A percentile compares a stretch with the other conserved stretches of the same genome.
Conservation (phyloP, 768 basidiomycete genomes). For the Fistulinella prunicolor region DNA sequence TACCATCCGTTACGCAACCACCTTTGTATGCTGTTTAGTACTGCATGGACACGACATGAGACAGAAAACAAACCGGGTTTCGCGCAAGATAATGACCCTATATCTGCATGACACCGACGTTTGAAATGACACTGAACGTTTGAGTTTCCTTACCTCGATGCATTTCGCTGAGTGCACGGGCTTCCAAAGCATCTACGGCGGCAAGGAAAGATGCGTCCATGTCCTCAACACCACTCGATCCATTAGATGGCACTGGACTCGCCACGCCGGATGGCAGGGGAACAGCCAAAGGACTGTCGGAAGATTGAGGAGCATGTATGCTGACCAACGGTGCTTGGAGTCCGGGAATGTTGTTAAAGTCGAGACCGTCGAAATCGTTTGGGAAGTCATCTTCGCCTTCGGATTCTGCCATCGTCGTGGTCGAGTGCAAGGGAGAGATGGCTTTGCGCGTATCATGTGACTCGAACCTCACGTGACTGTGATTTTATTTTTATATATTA, state of each 20-base stretch:
- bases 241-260: constrained; percentile 13
- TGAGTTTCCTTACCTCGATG: constrained; percentile 7
- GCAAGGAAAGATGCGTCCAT: constrained; percentile 29
- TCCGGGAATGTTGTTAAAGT: constrained; percentile 40
- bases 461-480: constrained; percentile 4
- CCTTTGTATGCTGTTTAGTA: constrained; percentile 9
- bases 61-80: constrained; percentile 7
- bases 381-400: constrained; percentile 50
- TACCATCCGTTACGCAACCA: not conserved
- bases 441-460: too few species aligned
- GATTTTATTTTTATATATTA: too few species aligned
- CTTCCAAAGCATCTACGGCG: constrained; percentile 48
- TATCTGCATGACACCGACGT: not conserved
- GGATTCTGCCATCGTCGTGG: constrained; percentile 21
- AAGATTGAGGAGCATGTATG: not conserved
- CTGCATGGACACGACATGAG: not conserved
- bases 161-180: constrained; percentile 20
- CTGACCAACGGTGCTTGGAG: constrained; percentile 19
- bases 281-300: not conserved
- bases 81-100: not conserved
- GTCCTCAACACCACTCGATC: constrained; percentile 10
- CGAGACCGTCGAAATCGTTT: constrained; percentile 51
- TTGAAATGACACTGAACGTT: not conserved
- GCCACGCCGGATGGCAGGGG: not conserved
- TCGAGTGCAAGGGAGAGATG: not conserved